A percentile compares a stretch with the other conserved stretches of the same genome.
These are phyloP conservation scores for Zanthoxylum bungeanum DNA, from an alignment of 345 rosid species.

Conservation along the genomic window DNA sequence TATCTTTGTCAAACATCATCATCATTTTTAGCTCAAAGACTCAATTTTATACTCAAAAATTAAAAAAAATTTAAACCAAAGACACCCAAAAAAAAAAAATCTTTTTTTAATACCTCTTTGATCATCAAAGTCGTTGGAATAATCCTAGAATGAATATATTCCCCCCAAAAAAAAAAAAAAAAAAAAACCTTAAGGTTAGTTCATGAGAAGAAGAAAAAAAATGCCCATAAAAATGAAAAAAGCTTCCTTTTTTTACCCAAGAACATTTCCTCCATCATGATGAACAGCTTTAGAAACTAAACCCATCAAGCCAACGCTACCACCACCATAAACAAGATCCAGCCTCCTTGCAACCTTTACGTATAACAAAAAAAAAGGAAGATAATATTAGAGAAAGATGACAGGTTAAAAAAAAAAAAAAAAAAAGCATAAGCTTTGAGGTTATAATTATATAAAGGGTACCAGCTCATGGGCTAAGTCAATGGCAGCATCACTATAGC, in stretches of 20 bases:
- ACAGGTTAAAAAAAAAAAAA: neutral
- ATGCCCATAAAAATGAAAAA: neutral
- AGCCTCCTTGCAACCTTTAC: conserved; percentile 48
- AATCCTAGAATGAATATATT: conserved; percentile 29
- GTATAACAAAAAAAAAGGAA: too few relatives aligned
- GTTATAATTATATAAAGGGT: neutral
- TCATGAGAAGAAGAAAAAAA: neutral
- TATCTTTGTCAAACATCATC: conserved; percentile 18
- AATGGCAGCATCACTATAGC: conserved; percentile 73
- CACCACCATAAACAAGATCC: conserved; percentile 70
- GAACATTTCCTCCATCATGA: conserved; percentile 53
- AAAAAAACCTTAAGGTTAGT: neutral
- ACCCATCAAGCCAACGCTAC: conserved; percentile 68
- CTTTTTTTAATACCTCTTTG: conserved; percentile 38
- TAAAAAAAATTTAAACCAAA: neutral
- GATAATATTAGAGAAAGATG: neutral
- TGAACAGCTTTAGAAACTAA: conserved; percentile 56
- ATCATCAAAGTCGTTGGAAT: conserved; percentile 51
- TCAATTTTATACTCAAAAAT: neutral
- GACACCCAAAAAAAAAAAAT: neutral
- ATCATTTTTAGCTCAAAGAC: neutral
- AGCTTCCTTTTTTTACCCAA: conserved; percentile 44
- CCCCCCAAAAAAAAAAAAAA: neutral
- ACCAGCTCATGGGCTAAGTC: conserved; percentile 79
- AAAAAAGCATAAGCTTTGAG: neutral